Conservation (phyloP, 352 stramenopile genomes). For the Pythium folliculosum region DNA sequence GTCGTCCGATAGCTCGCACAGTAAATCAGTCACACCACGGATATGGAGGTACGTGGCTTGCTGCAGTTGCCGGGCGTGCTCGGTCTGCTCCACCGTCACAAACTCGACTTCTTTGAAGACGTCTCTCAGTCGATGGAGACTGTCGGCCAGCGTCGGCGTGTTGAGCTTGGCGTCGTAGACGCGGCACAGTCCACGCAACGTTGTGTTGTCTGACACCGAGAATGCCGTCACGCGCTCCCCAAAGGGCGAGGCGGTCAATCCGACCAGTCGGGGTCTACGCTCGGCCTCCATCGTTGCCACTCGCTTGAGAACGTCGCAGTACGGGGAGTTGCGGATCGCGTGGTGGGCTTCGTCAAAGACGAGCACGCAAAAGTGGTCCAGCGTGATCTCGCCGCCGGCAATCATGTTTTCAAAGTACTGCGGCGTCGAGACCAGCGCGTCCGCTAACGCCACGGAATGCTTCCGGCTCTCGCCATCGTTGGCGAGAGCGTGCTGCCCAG, state of each 20-base stretch:
- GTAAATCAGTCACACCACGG: not conserved
- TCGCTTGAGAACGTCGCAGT: conserved; percentile 54
- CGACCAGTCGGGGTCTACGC: conserved; percentile 53
- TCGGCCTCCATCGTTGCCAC: conserved; percentile 32
- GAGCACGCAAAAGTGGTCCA: conserved; percentile 68
- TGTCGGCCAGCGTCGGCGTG: conserved; percentile 54
- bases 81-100: conserved; percentile 45
- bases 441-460: conserved; percentile 19
- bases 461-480: conserved; percentile 10
- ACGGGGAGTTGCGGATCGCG: conserved; percentile 61
- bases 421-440: conserved; percentile 64
- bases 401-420: conserved; percentile 76
- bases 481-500: conserved; percentile 44
- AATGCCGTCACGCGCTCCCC: conserved; percentile 41
- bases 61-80: conserved; percentile 36
- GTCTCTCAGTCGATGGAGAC: conserved; percentile 40
- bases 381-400: conserved; percentile 30
- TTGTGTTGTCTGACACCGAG: conserved; percentile 32
- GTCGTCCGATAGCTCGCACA: not conserved
- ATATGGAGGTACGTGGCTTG: conserved; percentile 11
- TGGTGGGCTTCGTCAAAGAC: conserved; percentile 86
- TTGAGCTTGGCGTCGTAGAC: conserved; percentile 61
- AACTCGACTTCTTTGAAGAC: conserved; percentile 70
- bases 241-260: conserved; percentile 74
- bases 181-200: conserved; percentile 42